Base-by-base conservation (phyloP, 257 asterid genomes). In the Haberlea rhodopensis region DNA sequence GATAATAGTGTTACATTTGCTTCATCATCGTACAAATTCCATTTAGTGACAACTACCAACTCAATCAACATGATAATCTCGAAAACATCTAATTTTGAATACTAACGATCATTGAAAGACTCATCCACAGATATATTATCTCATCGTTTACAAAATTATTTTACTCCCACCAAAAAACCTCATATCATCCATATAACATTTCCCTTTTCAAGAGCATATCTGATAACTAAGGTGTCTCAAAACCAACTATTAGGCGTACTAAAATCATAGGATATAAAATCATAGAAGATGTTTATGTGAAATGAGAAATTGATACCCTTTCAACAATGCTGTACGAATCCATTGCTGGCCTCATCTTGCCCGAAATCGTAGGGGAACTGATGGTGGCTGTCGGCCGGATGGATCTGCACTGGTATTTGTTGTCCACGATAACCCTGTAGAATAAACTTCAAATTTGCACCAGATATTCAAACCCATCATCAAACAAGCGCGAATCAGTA, bases 251-350 rank as follows among this genome's bases (percentile, higher is more conserved):
- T 56, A 24, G n/a, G 4, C 25, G 16, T 53, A 0, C 63, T 15
- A 5, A 46, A 37, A n/a, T n/a, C n/a, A n/a, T 19, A 13, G 24
- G 29, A 53, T 52, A 52, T 15, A 5, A 46, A 37, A n/a, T n/a
- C 57, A 4, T 55, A 60, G n/a, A 64, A 51, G 28, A 48, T 20
- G 43, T 62, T 24, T 56, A 59, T 24, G 26, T 8, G 53, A 49
- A 54, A 20, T 57, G 24, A 28, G 23, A 58, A 66, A 7, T n/a
- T 52, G 74, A 43, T 92, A 92, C 99, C 91, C 99, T 80, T 81
- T 92, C 99, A 40, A 97, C 99, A 73, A 92, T 92, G 76, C 80
- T 92, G 99, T 67, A n/a, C n/a, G 99, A 97, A 81, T 92, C 99
- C 0, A 97, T 92, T 51, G 99, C 99, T 92, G 99, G 73, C 97